Percentiles rank a stretch among this genome's conserved stretches.
phyloP scores from a whole-genome alignment of 2,329 filamentous ascomycete genomes.

The Ophiocordyceps camponoti-saundersi region DNA sequence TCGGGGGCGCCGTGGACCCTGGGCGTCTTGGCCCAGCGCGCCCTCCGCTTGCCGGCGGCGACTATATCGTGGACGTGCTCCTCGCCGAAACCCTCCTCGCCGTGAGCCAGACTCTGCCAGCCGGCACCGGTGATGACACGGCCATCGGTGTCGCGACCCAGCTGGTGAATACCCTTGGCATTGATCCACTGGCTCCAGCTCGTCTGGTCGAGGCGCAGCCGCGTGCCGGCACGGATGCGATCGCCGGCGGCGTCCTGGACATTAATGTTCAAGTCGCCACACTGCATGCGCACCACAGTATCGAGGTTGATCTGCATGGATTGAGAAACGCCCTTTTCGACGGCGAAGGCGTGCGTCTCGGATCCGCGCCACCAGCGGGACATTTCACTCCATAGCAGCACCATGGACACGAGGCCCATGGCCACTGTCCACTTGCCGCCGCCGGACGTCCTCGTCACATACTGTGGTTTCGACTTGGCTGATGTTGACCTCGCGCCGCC shows the following conservation, averaged over 20 bases:
- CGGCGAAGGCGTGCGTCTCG: slow-evolving; percentile 79
- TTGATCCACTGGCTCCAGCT: slow-evolving; percentile 71
- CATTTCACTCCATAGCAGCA: slow-evolving; percentile 66
- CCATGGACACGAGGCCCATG: slow-evolving; percentile 55
- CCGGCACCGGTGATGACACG: slow-evolving; percentile 38
- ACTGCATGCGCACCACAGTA: slow-evolving; percentile 79
- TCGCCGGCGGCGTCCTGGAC: slow-evolving; percentile 93
- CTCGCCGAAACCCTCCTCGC: slow-evolving; percentile 55
- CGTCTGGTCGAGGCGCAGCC: slow-evolving; percentile 61
- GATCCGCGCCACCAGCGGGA: slow-evolving; percentile 67
- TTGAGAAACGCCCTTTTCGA: slow-evolving; percentile 81
- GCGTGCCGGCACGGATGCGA: slow-evolving; percentile 64
- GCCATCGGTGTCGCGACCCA: slow-evolving; percentile 38
- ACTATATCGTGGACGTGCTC: slow-evolving; percentile 89
- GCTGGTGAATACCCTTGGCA: slow-evolving; percentile 44
- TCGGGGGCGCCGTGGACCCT: slow-evolving; percentile 42
- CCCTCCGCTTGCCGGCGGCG: slow-evolving; percentile 43
- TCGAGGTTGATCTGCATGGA: slow-evolving; percentile 90
- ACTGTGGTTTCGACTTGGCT: slow-evolving; percentile 95
- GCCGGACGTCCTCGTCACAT: slow-evolving; percentile 65
- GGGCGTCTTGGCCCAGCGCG: slow-evolving; percentile 63
- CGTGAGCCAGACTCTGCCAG: slow-evolving; percentile 26
- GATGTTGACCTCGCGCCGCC: neutral
- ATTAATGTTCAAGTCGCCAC: slow-evolving; percentile 80
- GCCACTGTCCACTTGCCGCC: slow-evolving; percentile 89